Base-by-base conservation (phyloP, 441 rosid species). In the Pelargonium fulgidum region DNA sequence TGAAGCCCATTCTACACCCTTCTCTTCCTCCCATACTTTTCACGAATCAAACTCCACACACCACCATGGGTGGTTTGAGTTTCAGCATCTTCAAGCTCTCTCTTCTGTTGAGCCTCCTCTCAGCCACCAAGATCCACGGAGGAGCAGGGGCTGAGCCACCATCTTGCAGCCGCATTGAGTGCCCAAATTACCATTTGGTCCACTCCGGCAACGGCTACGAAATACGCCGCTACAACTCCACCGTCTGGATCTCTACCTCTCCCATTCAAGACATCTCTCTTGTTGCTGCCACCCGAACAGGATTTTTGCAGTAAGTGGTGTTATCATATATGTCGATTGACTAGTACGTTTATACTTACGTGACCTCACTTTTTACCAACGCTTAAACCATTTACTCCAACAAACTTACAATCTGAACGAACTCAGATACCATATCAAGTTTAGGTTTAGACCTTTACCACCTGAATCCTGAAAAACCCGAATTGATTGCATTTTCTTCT, bases 221-320 rank as follows among this genome's bases (percentile, higher is more conserved):
- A 70, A 85, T 93, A 73, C 94, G 98, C 24, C 82, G 70, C 59
- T 91, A 91, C 74, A 80, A 85, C 56, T 68, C 78, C 7, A 19
- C 93, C 3, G 84, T 82, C 0, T 91, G 96, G 98, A 74, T 87
- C 45, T 82, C 92, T 39, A 87, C 94, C n/a, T 71, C 90, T 62
- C 77, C 88, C 1, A 87, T 93, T 68, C 86, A 82, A 44, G 97
- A 86, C 54, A 91, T 89, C 73, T 93, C 98, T 68, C 83, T 91
- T 12, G 88, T 82, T 67, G 83, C 81, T 13, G 96, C 97, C 64
- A 84, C 91, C 56, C 69, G 91, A 78, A 81, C 82, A 3, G 96
- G 91, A 68, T 92, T 92, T 79, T 77, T 84, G 66, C 89, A 66
- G 97, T 90, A 75, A 78, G 81, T 22, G 33, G 33, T 26, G 33